Evolutionary conservation across 169 alveolate species (phyloP), one percentile per base, ranked within the genome.

Genomic region (Plasmodium billcollinsi): DNA sequence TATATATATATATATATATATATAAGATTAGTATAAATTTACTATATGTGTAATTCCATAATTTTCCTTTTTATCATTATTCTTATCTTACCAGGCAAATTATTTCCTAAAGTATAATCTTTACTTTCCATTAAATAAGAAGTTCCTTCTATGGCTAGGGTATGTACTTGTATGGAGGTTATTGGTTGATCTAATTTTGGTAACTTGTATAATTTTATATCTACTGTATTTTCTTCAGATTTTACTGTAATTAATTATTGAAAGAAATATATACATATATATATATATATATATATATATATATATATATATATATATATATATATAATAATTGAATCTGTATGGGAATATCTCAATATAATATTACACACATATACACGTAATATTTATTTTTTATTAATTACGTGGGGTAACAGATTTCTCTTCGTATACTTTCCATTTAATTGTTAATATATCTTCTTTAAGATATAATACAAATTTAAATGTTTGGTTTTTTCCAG

Each of bases 101-200:
- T 75, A 18, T 29, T 29, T 8, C 8, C 43, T 26, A 75, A 11
- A 1, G 56, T 54, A 54, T 75, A 75, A 67, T 62, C 65, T 63
- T 75, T 75, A 11, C 54, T 75, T 67, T 75, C 89, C 18, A 75
- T 62, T 0, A 62, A 0, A 8, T 9, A 14, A 14, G 26, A 24
- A 2, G n/a, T 52, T 52, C 24, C 8, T 3, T 52, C 26, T 24
- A 24, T 24, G 26, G 26, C 0, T 15, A 59, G 76, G 9, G 52
- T 62, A 14, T 75, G 62, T 21, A 75, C 89, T 54, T 62, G 89
- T 75, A 75, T 75, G 29, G 89, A 62, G 45, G 76, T 76, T 24
- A 76, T 58, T 39, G 89, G 76, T 2, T 61, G 11, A 8, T 76
- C 89, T 18, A 76, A 56, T 58, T 49, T 49, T 33, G 89, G 89